Evolutionary conservation across 2,329 filamentous ascomycete genomes (phyloP).

Genomic region (Epichloe aotearoae): DNA sequence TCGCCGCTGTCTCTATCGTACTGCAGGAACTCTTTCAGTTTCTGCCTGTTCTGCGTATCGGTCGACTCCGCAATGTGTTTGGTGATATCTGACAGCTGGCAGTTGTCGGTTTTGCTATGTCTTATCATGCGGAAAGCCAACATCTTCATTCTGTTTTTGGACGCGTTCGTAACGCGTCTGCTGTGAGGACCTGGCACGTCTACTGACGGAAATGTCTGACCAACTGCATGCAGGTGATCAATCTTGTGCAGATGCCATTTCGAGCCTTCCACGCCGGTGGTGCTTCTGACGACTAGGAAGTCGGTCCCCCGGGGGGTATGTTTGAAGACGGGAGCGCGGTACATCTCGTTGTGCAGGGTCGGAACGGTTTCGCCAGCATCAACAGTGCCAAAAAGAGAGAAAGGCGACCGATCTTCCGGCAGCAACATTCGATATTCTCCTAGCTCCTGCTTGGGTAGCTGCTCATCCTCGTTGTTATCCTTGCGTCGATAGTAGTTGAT

Average conservation of each 20-base stretch:
- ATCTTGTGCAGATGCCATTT: constrained; percentile 78
- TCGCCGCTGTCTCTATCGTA: constrained; percentile 65
- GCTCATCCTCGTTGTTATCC: constrained; percentile 56
- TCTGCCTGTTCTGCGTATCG: constrained; percentile 90
- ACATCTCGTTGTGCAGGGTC: constrained; percentile 91
- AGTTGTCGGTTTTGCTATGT: constrained; percentile 54
- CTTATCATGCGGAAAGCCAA: constrained; percentile 80
- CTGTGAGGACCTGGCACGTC: constrained; percentile 91
- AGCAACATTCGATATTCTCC: constrained; percentile 81
- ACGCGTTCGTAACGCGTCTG: constrained; percentile 89
- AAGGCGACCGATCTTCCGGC: constrained; percentile 90
- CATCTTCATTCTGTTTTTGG: constrained; percentile 94
- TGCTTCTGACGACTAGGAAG: constrained; percentile 75
- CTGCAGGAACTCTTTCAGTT: constrained; percentile 89
- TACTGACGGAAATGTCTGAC: constrained; percentile 82
- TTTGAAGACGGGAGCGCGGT: constrained; percentile 82
- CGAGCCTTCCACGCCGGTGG: constrained; percentile 64
- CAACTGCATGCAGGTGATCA: constrained; percentile 81
- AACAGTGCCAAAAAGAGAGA: constrained; percentile 87
- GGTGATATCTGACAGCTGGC: constrained; percentile 74
- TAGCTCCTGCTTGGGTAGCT: constrained; percentile 66
- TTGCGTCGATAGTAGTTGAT: constrained; percentile 95
- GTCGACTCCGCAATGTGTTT: constrained; percentile 86
- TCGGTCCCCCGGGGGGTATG: constrained; percentile 67
- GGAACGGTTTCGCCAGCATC: constrained; percentile 82